Percentiles rank a stretch among this genome's conserved stretches.
Evolutionary conservation across 768 basidiomycete species (phyloP).

Genomic region (Termitomyces sp.): DNA sequence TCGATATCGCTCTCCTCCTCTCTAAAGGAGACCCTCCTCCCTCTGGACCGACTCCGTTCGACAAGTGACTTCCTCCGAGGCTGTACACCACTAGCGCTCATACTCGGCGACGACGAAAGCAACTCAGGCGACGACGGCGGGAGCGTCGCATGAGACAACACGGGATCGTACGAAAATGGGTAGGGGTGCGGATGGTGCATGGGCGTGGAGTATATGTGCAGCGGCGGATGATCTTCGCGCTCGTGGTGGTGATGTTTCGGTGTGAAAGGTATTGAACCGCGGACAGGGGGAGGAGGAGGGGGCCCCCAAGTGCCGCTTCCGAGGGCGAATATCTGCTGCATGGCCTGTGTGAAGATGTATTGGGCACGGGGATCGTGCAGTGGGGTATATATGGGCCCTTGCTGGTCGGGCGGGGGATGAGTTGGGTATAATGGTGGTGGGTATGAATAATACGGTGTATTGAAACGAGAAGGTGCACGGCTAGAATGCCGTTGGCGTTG

Average conservation of each 20-base stretch:
- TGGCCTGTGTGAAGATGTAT: constrained; percentile 34
- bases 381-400: constrained; percentile 23
- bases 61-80: constrained; percentile 31
- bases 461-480: constrained; percentile 12
- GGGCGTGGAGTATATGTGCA: constrained; percentile 29
- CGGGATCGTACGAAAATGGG: constrained; percentile 36
- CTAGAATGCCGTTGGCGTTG: constrained; percentile 3
- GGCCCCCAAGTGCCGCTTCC: constrained; percentile 18
- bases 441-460: constrained; percentile 13
- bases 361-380: constrained; percentile 36
- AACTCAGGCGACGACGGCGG: constrained; percentile 47
- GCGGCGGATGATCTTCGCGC: constrained; percentile 10
- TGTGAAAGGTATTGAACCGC: constrained; percentile 19
- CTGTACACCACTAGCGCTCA: constrained; percentile 14
- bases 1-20: constrained; percentile 22
- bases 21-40: constrained; percentile 53
- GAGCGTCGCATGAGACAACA: constrained; percentile 38
- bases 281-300: constrained; percentile 15
- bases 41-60: constrained; percentile 45
- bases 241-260: constrained; percentile 24
- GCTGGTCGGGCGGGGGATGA: constrained; percentile 10
- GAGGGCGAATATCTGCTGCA: constrained; percentile 35
- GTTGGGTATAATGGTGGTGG: constrained; percentile 18
- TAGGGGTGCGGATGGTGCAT: constrained; percentile 31
- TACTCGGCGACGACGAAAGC: constrained; percentile 29